Conservation (phyloP, 495 filamentous ascomycete genomes). For the Aspergillus heteromorphus region DNA sequence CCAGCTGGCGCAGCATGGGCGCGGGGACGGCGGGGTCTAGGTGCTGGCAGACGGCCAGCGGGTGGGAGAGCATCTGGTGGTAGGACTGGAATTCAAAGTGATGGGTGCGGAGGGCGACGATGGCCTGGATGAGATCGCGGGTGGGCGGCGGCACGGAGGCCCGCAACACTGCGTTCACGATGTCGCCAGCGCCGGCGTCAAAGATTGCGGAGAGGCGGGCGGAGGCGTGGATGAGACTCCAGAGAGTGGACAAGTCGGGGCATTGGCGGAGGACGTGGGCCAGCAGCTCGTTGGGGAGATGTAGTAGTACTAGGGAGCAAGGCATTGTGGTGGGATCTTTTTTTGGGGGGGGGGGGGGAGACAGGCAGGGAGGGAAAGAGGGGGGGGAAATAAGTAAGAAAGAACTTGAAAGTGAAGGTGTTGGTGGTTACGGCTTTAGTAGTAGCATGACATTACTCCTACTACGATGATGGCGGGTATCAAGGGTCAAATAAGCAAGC, state of each 20-base stretch:
- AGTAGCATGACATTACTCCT: too few species aligned
- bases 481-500: too few species aligned
- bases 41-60: background rate
- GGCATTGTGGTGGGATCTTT: background rate
- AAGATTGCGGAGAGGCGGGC: background rate
- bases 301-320: background rate
- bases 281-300: background rate
- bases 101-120: background rate
- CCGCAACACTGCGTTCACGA: background rate
- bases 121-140: background rate
- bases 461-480: too few species aligned
- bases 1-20: background rate
- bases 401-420: too few species aligned
- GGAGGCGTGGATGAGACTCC: background rate
- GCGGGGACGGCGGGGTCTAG: background rate
- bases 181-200: background rate
- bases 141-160: background rate
- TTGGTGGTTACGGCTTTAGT: too few species aligned
- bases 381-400: too few species aligned
- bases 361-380: too few species aligned
- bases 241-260: background rate
- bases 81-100: background rate
- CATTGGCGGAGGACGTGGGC: background rate
- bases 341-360: too few species aligned
- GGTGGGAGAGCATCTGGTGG: background rate